Base-by-base conservation (phyloP, 2,329 filamentous ascomycete species). In the Xylariaceae sp. region DNA sequence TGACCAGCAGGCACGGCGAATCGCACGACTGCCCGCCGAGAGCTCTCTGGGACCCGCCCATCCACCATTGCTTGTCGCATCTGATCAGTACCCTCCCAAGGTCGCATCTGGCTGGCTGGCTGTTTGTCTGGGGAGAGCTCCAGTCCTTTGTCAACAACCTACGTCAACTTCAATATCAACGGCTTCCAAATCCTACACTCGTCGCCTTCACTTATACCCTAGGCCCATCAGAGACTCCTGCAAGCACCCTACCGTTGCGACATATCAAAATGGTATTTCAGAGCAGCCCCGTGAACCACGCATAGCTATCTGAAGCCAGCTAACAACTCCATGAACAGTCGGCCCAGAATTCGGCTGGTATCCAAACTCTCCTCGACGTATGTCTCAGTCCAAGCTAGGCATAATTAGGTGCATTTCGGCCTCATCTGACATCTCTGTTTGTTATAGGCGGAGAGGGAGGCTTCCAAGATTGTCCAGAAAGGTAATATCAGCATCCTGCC, bases 291-390 rank as follows among this genome's bases (percentile, higher is more conserved):
- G 51, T 56, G 60, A 37, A 44, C 41, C 22, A 51, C 39, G 29
- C 35, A 24, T 36, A 39, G 39, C 45, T 44, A 8, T 34, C 49
- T 26, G 11, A 6, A 6, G 22, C 6, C 11, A 26, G 22, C 22
- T 26, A 26, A 26, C 22, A 26, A 11, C n/a, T 26, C 22, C 6
- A 26, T 6, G 6, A 6, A 57, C 62, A 97, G 91, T 93, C 93
- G 66, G 93, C 91, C 64, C 93, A 97, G 74, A 97, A 97, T 76
- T 97, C 93, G 54, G 85, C 88, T 62, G 93, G 93, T 69, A 98
- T 98, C 66, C 91, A 97, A 73, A 97, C 91, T 64, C 83, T 98
- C 63, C 89, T 98, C 72, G 93, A 97, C 72, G 93, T 98, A 85
- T 61, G 85, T 64, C 18, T 47, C 33, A 45, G 46, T 44, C 37